Evolutionary conservation across 176 grass and related monocot species (phyloP).

Genomic region (Juncus effusus): DNA sequence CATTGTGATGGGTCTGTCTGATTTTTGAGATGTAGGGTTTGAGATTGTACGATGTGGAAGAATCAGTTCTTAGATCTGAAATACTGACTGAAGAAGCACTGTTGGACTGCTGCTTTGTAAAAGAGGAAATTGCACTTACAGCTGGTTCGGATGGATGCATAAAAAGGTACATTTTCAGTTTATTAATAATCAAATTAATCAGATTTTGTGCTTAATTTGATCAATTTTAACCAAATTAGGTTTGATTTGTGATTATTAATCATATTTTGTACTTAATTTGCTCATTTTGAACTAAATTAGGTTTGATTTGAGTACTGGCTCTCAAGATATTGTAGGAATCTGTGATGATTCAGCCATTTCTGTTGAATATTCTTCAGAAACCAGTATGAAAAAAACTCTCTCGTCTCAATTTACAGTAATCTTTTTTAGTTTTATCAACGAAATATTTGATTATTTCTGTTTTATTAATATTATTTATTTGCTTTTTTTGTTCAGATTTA

Average conservation of each 20-base stretch:
- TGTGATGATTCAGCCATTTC: conserved; percentile 41
- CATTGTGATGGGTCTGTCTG: background rate
- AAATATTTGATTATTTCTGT: conserved; percentile 2
- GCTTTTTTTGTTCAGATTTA: conserved; percentile 42
- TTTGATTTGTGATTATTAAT: conserved; percentile 38
- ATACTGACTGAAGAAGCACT: conserved; percentile 32
- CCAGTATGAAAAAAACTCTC: conserved; percentile 28
- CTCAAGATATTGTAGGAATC: conserved; percentile 35
- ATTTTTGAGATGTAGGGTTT: conserved; percentile 47
- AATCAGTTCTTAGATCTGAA: conserved; percentile 32
- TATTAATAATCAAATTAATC: background rate
- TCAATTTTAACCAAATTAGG: conserved; percentile 36
- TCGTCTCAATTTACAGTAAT: background rate
- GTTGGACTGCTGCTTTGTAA: conserved; percentile 67
- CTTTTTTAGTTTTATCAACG: too few relatives aligned
- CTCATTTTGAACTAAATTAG: conserved; percentile 32
- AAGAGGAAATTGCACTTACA: conserved; percentile 39
- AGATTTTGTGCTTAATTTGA: background rate
- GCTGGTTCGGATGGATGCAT: conserved; percentile 52
- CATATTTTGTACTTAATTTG: background rate
- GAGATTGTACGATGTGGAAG: conserved; percentile 53
- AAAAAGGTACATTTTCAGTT: conserved; percentile 35
- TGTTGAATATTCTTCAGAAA: conserved; percentile 42
- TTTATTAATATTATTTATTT: background rate
- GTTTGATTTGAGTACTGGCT: conserved; percentile 58